A percentile compares a stretch with the other conserved stretches of the same genome.
These are phyloP conservation scores for Colletotrichum horii DNA, from an alignment of 2,329 filamentous ascomycete genomes.

Conservation along the genomic window DNA sequence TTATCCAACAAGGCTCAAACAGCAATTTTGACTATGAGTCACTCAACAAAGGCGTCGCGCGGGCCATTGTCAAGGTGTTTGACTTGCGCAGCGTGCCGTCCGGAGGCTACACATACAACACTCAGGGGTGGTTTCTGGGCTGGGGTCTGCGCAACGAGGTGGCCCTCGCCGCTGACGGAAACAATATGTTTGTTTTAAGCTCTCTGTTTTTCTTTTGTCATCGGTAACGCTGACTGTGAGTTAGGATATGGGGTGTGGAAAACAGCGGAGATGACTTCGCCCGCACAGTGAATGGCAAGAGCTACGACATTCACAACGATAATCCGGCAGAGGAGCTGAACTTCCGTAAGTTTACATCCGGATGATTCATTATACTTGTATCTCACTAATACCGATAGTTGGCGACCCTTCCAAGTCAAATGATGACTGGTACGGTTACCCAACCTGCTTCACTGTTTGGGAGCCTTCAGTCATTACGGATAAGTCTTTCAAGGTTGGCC, in stretches of 20 bases:
- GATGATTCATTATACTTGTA: background rate
- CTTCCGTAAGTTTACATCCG: slow-evolving; percentile 45
- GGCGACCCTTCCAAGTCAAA: slow-evolving; percentile 32
- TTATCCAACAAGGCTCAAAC: slow-evolving; percentile 44
- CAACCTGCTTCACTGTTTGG: slow-evolving; percentile 64
- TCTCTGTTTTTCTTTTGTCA: background rate
- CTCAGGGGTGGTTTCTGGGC: slow-evolving; percentile 41
- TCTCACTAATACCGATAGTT: slow-evolving; percentile 20
- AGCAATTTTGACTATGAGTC: slow-evolving; percentile 42
- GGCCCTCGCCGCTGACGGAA: slow-evolving; percentile 58
- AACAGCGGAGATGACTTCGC: slow-evolving; percentile 59
- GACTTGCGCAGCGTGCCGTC: slow-evolving; percentile 39
- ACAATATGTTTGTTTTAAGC: slow-evolving; percentile 23
- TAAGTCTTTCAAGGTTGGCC: slow-evolving; percentile 34
- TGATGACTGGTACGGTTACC: slow-evolving; percentile 60
- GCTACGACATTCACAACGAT: slow-evolving; percentile 57
- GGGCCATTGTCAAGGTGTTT: slow-evolving; percentile 48
- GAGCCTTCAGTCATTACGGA: slow-evolving; percentile 39
- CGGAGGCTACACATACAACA: slow-evolving; percentile 42
- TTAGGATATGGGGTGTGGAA: slow-evolving; percentile 55
- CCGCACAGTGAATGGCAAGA: slow-evolving; percentile 46
- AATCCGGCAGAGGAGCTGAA: slow-evolving; percentile 73
- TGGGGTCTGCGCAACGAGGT: slow-evolving; percentile 66
- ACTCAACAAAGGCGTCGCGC: slow-evolving; percentile 34
- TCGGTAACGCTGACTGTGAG: background rate